Base-by-base conservation (phyloP, 1,139 yeast genomes). In the Magnusiomyces paraingens region DNA sequence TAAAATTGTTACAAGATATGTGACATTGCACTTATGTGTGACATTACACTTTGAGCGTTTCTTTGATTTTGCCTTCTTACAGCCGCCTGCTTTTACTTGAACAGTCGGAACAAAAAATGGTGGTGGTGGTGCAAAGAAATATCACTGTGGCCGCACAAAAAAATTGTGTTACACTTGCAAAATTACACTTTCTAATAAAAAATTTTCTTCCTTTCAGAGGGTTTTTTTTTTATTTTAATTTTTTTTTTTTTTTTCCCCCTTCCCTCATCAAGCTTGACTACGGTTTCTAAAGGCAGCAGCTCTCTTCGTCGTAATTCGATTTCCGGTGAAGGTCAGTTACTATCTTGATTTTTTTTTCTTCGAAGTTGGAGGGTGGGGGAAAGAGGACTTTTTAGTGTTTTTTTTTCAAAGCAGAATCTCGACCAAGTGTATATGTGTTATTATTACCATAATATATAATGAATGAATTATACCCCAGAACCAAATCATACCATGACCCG, bases 241-340 rank as follows among this genome's bases (percentile, higher is more conserved):
- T 36, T 47, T 21, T 39, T 11, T n/a, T 20, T n/a, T 39, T 12
- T 38, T 47, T 20, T 38, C 43, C 29, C 32, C 32, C 15, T 40
- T 21, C 41, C 50, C 20, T 40, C 46, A 42, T 42, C 46, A 26
- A 42, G 29, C 35, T 42, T 20, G 35, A 42, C 46, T 21, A 42
- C 46, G 22, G 46, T 26, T 21, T 42, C 17, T 29, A 18, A 22
- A 21, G 32, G 21, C 46, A 15, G 22, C 15, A 18, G n/a, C 10
- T 6, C 22, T 42, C 32, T 11, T 42, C 46, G 17, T 29, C 46
- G 22, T 20, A 29, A 11, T 21, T 20, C 6, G 20, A 12, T 29
- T 20, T 18, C 12, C 29, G 46, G 46, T 42, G 32, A 42, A 42
- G 46, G 46, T 42, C 22, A 42, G 46, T 42, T 42, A 20, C 11